Conservation (phyloP, 176 grass and related monocot species). For the Rhynchospora tenuis region DNA sequence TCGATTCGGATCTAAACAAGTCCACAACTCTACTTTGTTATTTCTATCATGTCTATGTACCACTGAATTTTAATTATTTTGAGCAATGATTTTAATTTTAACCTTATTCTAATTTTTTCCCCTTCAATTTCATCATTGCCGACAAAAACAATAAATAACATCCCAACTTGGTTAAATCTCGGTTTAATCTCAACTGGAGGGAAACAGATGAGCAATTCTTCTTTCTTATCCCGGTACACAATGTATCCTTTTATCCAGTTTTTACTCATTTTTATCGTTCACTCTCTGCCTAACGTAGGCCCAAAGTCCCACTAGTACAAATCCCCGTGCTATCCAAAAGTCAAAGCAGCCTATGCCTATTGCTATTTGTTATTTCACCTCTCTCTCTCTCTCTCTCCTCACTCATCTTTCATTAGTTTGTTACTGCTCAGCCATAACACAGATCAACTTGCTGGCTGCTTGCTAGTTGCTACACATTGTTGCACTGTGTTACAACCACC, state of each 20-base stretch:
- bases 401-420: not conserved
- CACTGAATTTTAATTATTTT: no score
- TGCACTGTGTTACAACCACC: slow-evolving; percentile 8
- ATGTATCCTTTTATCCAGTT: not conserved
- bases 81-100: no score
- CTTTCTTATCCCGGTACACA: not conserved
- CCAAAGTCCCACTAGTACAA: slow-evolving; percentile 16
- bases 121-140: not conserved
- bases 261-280: slow-evolving; percentile 15
- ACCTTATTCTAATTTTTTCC: no score
- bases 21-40: no score
- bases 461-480: not conserved
- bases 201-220: not conserved
- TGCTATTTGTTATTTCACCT: not conserved
- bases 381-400: not conserved
- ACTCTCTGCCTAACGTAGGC: slow-evolving; percentile 3
- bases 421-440: not conserved
- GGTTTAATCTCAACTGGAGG: not conserved
- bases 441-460: not conserved
- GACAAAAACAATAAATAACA: not conserved
- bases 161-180: not conserved
- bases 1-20: no score
- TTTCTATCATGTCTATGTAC: no score
- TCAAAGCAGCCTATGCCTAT: slow-evolving; percentile 12
- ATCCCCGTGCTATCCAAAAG: slow-evolving; percentile 21